A percentile compares a stretch with the other conserved stretches of the same genome.
Evolutionary conservation across 108 stramenopile genomes (phyloP).

Genomic region (Cyclotella cryptica): DNA sequence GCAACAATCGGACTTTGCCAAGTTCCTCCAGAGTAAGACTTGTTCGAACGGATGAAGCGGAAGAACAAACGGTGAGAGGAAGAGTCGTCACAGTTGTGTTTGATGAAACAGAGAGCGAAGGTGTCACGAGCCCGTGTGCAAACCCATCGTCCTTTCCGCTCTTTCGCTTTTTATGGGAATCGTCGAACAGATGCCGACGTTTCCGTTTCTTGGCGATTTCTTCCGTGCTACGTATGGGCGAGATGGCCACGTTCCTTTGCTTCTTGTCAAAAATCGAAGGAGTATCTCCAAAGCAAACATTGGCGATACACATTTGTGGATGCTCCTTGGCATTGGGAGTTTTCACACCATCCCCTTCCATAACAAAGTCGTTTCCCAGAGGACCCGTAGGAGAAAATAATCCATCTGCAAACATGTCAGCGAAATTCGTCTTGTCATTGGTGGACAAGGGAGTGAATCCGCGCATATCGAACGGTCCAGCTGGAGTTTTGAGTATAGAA

Average conservation of each 20-base stretch:
- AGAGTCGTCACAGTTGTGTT: conserved; percentile 40
- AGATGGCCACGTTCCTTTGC: conserved; percentile 47
- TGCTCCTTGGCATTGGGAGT: conserved; percentile 50
- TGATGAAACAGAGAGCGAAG: conserved; percentile 42
- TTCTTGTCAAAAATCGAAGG: conserved; percentile 19
- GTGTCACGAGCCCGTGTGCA: conserved; percentile 35
- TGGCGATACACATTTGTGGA: conserved; percentile 48
- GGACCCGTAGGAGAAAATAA: conserved; percentile 39
- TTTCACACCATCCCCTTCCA: conserved; percentile 32
- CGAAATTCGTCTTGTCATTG: conserved; percentile 29
- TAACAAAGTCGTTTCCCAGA: conserved; percentile 33
- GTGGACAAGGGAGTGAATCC: conserved; percentile 49
- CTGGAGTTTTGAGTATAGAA: conserved; percentile 40
- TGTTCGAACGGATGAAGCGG: conserved; percentile 26
- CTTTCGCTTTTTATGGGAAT: conserved; percentile 13
- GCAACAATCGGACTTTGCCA: conserved; percentile 28
- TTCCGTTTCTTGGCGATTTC: conserved; percentile 31
- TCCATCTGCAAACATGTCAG: conserved; percentile 31
- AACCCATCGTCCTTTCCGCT: conserved; percentile 20
- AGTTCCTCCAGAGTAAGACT: conserved; percentile 28
- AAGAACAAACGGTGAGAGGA: conserved; percentile 49
- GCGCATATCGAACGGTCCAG: conserved; percentile 23
- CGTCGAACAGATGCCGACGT: conserved; percentile 30
- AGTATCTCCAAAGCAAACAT: conserved; percentile 46
- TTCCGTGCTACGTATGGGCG: conserved; percentile 34